phyloP scores from a whole-genome alignment of 129 eudicot species.

The Erigeron canadensis region DNA sequence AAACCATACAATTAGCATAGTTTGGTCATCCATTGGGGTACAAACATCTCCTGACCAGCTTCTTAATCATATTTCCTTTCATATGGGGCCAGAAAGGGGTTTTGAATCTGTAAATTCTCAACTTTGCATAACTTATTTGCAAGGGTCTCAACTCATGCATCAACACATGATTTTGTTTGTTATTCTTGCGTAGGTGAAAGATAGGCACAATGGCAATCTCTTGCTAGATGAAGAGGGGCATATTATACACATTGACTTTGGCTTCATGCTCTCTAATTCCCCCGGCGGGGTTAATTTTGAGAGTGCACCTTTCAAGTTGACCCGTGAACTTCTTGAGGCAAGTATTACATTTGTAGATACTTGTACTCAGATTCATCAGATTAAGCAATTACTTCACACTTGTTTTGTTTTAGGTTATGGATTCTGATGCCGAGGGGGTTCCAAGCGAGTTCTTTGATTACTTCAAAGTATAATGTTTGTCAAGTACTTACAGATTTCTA shows the following conservation, averaged over 20 bases:
- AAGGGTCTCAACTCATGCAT: constrained; percentile 1
- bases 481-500: neutral
- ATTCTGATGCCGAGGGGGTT: constrained; percentile 99
- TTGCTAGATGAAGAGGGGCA: constrained; percentile 99
- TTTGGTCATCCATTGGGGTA: neutral
- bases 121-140: neutral
- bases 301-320: constrained; percentile 98
- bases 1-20: neutral
- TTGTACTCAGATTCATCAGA: constrained; percentile 12
- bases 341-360: constrained; percentile 11
- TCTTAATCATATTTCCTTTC: too few species aligned
- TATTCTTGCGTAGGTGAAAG: constrained; percentile 67
- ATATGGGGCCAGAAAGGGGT: constrained; percentile 7
- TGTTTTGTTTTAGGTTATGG: constrained; percentile 78
- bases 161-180: constrained; percentile 5
- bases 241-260: constrained; percentile 96
- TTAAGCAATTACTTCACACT: constrained; percentile 2
- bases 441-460: constrained; percentile 99
- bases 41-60: too few species aligned
- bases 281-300: constrained; percentile 99
- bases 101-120: constrained; percentile 6
- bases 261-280: constrained; percentile 98
- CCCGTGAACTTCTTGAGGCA: constrained; percentile 99
- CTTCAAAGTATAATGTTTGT: constrained; percentile 57
- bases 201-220: constrained; percentile 97